Base-by-base conservation (phyloP, 2,329 filamentous ascomycete species). In the Pseudonectria foliicola region DNA sequence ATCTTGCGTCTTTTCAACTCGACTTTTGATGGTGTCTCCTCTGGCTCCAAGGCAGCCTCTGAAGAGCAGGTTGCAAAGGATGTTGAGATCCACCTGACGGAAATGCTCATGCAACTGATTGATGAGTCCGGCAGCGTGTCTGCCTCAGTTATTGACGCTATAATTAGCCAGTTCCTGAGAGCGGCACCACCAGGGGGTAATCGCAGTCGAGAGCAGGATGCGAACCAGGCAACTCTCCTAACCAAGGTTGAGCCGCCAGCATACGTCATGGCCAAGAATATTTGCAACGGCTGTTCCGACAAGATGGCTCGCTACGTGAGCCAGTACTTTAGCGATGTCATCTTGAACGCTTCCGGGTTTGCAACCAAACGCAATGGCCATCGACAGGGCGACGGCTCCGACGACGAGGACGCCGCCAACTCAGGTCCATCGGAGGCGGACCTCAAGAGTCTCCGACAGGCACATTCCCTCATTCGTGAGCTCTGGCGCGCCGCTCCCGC, bases 301-400 rank as follows among this genome's bases (percentile, higher is more conserved):
- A 93, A 93, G 61, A 95, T 98, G 90, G 82, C 87, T 1, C 82
- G 88, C 42, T 87, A 93, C 48, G 82, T 96, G 37, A 90, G 87
- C 47, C 88, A 94, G 54, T 98, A 96, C 59, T 98, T 98, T 59
- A 94, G 88, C 61, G 88, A 94, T 37, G 88, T 96, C 33, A 93
- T 98, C 38, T 80, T 96, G 42, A 88, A 95, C 54, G 85, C 88
- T 4, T 88, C 80, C 25, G 76, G 68, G 10, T 71, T 76, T 29
- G 67, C 66, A 13, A 65, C 66, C 8, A 69, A 73, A 47, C 45
- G 67, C 35, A 81, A 78, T 43, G 75, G 74, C 4, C 67, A 71
- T 36, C 74, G 73, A 40, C 73, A 71, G 26, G 67, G 70, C 13
- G 77, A 77, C 15, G 80, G 80, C 26, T 75, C 75, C 16, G 80